Conservation (phyloP, 371 early-diverging fungal species). For the Dinochytrium kinnereticum region DNA sequence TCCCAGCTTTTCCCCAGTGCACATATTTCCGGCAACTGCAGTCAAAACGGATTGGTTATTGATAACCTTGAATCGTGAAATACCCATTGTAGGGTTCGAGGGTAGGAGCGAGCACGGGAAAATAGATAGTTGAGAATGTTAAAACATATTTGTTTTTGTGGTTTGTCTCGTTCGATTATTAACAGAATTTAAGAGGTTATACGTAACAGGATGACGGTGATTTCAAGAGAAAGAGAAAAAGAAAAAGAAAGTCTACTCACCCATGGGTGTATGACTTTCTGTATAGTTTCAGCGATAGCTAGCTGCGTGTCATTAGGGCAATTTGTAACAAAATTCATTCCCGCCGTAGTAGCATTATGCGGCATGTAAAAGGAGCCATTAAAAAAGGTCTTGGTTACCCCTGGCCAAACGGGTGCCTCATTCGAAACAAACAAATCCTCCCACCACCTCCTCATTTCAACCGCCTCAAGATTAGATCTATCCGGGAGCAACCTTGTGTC, state of each 20-base stretch:
- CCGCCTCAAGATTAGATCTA: not conserved
- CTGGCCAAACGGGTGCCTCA: not conserved
- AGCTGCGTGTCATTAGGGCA: conserved; percentile 7
- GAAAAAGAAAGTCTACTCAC: not conserved
- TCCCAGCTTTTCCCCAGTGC: not conserved
- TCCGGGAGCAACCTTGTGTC: not conserved
- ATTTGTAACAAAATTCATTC: not conserved
- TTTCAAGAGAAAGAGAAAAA: no score
- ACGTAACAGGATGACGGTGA: no score
- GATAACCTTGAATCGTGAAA: no score
- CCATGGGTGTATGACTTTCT: not conserved
- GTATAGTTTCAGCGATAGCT: not conserved
- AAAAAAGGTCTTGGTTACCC: not conserved
- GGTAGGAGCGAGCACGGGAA: no score
- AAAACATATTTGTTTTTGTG: not conserved
- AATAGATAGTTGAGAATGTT: not conserved
- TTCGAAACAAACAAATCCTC: not conserved
- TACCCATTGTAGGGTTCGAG: no score
- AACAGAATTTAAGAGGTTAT: no score
- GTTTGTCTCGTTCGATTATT: no score
- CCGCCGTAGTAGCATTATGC: not conserved
- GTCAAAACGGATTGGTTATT: not conserved
- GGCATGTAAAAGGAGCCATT: not conserved
- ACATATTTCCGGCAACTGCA: not conserved
- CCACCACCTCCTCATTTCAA: conserved; percentile 1